These are phyloP conservation scores for Aspergillus candidus DNA, from an alignment of 2,329 filamentous ascomycete genomes.

Conservation along the genomic window DNA sequence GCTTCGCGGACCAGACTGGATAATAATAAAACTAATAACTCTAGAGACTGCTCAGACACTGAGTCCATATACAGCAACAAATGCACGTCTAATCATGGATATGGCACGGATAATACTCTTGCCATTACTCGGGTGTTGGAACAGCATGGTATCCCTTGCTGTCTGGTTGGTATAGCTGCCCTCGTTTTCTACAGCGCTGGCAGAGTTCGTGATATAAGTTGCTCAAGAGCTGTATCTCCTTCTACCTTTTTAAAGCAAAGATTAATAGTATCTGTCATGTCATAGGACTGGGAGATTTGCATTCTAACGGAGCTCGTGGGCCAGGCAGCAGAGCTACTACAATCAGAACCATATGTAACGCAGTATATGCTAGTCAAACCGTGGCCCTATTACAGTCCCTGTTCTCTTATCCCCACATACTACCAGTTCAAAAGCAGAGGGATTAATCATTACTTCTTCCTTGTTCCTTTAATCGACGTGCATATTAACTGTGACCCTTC, in stretches of 20 bases:
- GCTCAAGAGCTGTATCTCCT: conserved; percentile 4
- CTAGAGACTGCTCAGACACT: conserved; percentile 7
- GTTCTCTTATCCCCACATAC: conserved; percentile 22
- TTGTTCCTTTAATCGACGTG: conserved; percentile 22
- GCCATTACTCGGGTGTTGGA: conserved; percentile 22
- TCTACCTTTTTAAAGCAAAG: not conserved
- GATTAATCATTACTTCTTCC: conserved; percentile 22
- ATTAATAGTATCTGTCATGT: conserved; percentile 8
- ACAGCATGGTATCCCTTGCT: conserved; percentile 23
- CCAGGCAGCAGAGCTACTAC: conserved; percentile 19
- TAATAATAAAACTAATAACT: conserved; percentile 8
- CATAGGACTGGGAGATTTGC: conserved; percentile 25
- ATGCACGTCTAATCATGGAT: conserved; percentile 10
- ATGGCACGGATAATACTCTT: conserved; percentile 23
- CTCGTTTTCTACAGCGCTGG: conserved; percentile 24
- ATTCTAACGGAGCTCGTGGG: conserved; percentile 19
- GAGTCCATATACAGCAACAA: conserved; percentile 12
- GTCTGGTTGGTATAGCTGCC: conserved; percentile 23
- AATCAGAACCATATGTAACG: conserved; percentile 16
- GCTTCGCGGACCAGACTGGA: conserved; percentile 7
- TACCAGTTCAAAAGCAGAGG: conserved; percentile 24
- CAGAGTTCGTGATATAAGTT: conserved; percentile 21
- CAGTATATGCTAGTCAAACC: conserved; percentile 17
- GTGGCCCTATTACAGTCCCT: conserved; percentile 16
- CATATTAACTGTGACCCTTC: conserved; percentile 21